Base-by-base conservation (phyloP, 108 stramenopile genomes). In the Fistulifera pelliculosa region DNA sequence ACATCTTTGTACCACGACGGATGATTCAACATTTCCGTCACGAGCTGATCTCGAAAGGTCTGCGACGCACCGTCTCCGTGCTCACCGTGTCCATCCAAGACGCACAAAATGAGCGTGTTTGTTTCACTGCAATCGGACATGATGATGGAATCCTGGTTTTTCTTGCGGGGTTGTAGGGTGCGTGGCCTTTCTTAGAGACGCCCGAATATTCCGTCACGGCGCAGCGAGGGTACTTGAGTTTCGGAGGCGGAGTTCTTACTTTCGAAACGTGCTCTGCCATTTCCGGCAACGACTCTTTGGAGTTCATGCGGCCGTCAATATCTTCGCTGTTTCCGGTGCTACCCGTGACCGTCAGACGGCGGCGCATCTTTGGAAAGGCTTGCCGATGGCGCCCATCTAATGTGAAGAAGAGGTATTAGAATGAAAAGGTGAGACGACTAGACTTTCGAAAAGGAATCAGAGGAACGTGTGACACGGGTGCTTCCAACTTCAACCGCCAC, bases 101-200 rank as follows among this genome's bases (percentile, higher is more conserved):
- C 95, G 57, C 86, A 87, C 19, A 99, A 82, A 41, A 97, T 75
- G 47, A 96, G 75, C 35, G 87, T 81, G 52, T 86, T 87, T 15
- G 96, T 99, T 18, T 74, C 66, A 0, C 92, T 76, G 58, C 95
- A 92, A 55, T 96, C 94, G 8, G 82, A 85, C 96, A 99, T 97
- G 66, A 96, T 85, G 27, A 99, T 69, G 25, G 94, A 79, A 69
- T 99, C 98, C 62, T 99, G 98, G 54, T 99, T 99, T 79, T 96
- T 95, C 79, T 99, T 99, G 27, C 95, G 75, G 18, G 96, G 61
- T 99, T 95, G 81, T 99, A 96, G 40, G 98, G 98, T 27, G 98
- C 98, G 54, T 94, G 92, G 7, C 98, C 98, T 63, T 96, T 97
- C 73, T 94, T 93, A 54, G 90, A 90, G 14, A 94, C 80, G 23